phyloP scores from a whole-genome alignment of 768 basidiomycete species.

The Neoboletus magnificus region DNA sequence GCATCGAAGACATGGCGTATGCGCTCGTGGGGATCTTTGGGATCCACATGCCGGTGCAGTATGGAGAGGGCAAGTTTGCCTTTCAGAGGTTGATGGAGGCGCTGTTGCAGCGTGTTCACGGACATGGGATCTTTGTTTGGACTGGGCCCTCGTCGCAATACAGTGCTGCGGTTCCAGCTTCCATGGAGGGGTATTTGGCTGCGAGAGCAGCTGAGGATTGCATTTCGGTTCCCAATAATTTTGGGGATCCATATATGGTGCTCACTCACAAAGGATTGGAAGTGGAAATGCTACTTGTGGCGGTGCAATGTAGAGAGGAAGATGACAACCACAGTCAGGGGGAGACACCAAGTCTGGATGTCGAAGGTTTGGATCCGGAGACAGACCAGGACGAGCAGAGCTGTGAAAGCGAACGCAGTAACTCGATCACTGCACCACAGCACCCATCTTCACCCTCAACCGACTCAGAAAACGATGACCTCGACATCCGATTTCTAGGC shows the following conservation, averaged over 20 bases:
- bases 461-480: background rate
- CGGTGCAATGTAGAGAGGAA: conserved; percentile 1
- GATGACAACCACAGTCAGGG: background rate
- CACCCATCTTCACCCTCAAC: background rate
- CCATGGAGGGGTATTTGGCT: conserved; percentile 8
- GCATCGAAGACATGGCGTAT: conserved; percentile 24
- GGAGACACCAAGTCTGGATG: background rate
- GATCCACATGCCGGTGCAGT: conserved; percentile 19
- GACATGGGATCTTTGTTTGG: conserved; percentile 4
- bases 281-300: conserved; percentile 4
- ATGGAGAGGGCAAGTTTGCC: conserved; percentile 24
- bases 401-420: background rate
- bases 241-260: conserved; percentile 5
- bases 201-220: background rate
- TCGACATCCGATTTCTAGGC: background rate
- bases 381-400: background rate
- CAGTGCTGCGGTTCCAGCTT: conserved; percentile 4
- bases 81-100: conserved; percentile 19
- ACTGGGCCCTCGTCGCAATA: conserved; percentile 4
- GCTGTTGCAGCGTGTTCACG: background rate
- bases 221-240: background rate
- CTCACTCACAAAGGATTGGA: conserved; percentile 6
- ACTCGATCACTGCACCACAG: background rate
- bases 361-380: background rate
- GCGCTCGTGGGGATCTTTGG: conserved; percentile 23